phyloP scores from a whole-genome alignment of 495 filamentous ascomycete genomes.

The Penicillium desertorum region DNA sequence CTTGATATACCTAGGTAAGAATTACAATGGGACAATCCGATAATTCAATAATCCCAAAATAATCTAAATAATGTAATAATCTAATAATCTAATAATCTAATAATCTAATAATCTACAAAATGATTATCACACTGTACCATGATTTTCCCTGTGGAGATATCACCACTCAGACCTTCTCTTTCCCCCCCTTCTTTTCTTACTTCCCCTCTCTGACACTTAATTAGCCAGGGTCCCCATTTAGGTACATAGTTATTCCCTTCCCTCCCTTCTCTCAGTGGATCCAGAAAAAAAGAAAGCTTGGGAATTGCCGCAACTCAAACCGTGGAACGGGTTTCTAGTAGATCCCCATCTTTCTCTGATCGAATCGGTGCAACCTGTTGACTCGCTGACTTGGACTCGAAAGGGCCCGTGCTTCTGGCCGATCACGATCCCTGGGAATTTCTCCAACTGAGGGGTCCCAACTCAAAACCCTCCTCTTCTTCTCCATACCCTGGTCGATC shows the following conservation, averaged over 20 bases:
- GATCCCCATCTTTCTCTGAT: slow-evolving; percentile 29
- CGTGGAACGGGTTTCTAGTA: slow-evolving; percentile 34
- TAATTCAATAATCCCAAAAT: slow-evolving; percentile 2
- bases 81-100: background rate
- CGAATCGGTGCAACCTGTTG: slow-evolving; percentile 35
- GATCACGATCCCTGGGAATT: slow-evolving; percentile 44
- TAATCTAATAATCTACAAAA: background rate
- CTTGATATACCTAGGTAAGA: no score
- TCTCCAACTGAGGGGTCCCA: slow-evolving; percentile 34
- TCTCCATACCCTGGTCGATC: slow-evolving; percentile 40
- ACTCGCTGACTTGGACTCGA: slow-evolving; percentile 25
- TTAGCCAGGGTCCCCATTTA: background rate
- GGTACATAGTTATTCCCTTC: slow-evolving; percentile 7
- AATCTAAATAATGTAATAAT: no score
- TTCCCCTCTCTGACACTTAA: background rate
- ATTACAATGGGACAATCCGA: no score
- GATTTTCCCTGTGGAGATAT: slow-evolving; percentile 2
- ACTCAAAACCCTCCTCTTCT: slow-evolving; percentile 34
- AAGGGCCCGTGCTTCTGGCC: slow-evolving; percentile 41
- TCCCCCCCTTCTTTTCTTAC: background rate
- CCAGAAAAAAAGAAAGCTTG: slow-evolving; percentile 20
- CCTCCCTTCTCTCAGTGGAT: slow-evolving; percentile 2
- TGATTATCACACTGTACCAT: slow-evolving; percentile 2
- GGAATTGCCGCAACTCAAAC: slow-evolving; percentile 36
- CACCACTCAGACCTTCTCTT: slow-evolving; percentile 1